Evolutionary conservation across 345 rosid genomes (phyloP), one percentile per base, ranked within the genome.

Genomic region (Eucalyptus curtisii): DNA sequence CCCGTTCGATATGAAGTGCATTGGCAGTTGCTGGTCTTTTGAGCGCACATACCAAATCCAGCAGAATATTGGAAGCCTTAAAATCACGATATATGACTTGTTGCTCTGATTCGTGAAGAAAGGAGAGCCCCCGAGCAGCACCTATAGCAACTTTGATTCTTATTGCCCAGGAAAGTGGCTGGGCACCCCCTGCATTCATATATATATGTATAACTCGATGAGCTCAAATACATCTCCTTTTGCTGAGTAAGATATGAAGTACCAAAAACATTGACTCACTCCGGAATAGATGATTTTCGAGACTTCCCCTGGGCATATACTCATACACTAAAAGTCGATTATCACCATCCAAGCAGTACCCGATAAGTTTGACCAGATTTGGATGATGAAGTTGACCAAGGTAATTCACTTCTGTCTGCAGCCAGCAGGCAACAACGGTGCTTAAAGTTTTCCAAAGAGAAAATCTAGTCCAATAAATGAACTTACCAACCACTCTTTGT

Each of bases 401-500:
- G 91, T 94, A 92, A 87, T 92, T 91, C 57, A 96, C 95, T 92
- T 97, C 99, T 64, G 94, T 91, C 98, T 96, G 94, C 88, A 86
- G 88, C 33, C 57, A 91, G 88, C 52, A 90, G 33, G 86, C 42
- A 88, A 49, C 88, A 30, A 50, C 31, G 37, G n/a, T 19, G 17
- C 86, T 53, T 27, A 37, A 40, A 53, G 37, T 86, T 49, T 24
- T 30, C 19, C 50, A 47, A 89, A 42, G 22, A 53, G 57, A n/a
- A 47, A 22, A 17, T 85, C 66, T 42, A 24, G 48, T 68, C 30
- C 53, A 2, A 64, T 85, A 88, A 85, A 52, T 57, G 59, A 61
- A 86, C 94, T 49, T 92, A 97, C 99, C 94, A 95, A 86, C 99
- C 99, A 97, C 93, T 95, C 99, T 90, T 95, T 93, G 80, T 97